Evolutionary conservation across 306 rosid genomes (phyloP).

Genomic region (Prunus mume): DNA sequence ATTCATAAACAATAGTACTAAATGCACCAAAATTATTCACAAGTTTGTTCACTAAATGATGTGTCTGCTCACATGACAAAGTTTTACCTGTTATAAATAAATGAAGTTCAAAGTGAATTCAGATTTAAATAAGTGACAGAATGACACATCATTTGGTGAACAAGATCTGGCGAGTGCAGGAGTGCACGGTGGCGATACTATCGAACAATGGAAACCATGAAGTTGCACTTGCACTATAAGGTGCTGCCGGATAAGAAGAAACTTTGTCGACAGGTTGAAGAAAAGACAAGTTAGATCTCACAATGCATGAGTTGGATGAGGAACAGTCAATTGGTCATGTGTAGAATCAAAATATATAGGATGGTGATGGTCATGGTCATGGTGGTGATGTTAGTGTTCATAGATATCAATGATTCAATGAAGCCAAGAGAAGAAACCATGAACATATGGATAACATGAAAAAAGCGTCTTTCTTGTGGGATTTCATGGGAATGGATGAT

Average conservation of each 20-base stretch:
- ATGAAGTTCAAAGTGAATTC: not conserved
- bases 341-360: conserved; percentile 9
- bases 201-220: no score
- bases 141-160: no score
- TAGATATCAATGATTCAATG: conserved; percentile 15
- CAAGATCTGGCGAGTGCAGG: no score
- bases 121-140: no score
- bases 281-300: conserved; percentile 29
- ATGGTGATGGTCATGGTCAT: conserved; percentile 4
- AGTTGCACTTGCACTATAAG: no score
- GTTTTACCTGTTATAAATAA: no score
- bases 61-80: no score
- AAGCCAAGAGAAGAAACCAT: not conserved
- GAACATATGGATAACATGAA: conserved; percentile 31
- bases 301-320: conserved; percentile 15
- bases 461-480: not conserved
- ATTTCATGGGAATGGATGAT: conserved; percentile 13
- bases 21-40: no score
- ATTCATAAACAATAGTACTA: not conserved
- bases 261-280: not conserved
- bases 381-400: conserved; percentile 24
- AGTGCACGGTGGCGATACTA: no score
- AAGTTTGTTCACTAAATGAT: no score
- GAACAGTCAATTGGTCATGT: conserved; percentile 29
- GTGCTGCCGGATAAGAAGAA: not conserved